Percentiles rank a stretch among this genome's conserved stretches.
Conservation (phyloP, 371 early-diverging fungal genomes). For the Mycotypha africana region DNA sequence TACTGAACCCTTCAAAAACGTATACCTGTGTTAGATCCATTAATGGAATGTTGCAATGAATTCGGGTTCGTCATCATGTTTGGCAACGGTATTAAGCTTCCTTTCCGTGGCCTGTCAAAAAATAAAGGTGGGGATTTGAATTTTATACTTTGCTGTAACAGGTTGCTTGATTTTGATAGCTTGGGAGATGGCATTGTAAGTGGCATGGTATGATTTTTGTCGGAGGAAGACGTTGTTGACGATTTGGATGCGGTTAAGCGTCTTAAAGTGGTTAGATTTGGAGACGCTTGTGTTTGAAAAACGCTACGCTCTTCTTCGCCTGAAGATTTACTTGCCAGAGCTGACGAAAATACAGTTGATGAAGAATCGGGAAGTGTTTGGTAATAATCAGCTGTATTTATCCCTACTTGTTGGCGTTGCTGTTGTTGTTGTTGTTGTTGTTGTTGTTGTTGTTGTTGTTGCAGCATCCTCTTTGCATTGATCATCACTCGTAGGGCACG, state of each 20-base stretch:
- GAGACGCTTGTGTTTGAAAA: neutral
- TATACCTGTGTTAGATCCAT: constrained; percentile 10
- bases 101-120: constrained; percentile 12
- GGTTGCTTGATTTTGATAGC: constrained; percentile 14
- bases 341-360: neutral
- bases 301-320: constrained; percentile 4
- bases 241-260: constrained; percentile 17
- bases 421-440: constrained; percentile 23
- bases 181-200: constrained; percentile 10
- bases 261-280: constrained; percentile 1
- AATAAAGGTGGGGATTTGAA: constrained; percentile 1
- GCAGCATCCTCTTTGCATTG: constrained; percentile 53
- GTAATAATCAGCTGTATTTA: constrained; percentile 1
- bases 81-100: constrained; percentile 14
- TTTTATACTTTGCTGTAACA: constrained; percentile 1
- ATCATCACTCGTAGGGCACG: constrained; percentile 62
- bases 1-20: too few relatives aligned
- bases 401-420: constrained; percentile 18
- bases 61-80: neutral
- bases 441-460: constrained; percentile 46
- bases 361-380: neutral
- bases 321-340: neutral
- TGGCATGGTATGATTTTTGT: neutral
- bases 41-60: neutral
- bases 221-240: constrained; percentile 7